Base-by-base conservation (phyloP, 2,329 filamentous ascomycete genomes). In the Metarhizium anisopliae region DNA sequence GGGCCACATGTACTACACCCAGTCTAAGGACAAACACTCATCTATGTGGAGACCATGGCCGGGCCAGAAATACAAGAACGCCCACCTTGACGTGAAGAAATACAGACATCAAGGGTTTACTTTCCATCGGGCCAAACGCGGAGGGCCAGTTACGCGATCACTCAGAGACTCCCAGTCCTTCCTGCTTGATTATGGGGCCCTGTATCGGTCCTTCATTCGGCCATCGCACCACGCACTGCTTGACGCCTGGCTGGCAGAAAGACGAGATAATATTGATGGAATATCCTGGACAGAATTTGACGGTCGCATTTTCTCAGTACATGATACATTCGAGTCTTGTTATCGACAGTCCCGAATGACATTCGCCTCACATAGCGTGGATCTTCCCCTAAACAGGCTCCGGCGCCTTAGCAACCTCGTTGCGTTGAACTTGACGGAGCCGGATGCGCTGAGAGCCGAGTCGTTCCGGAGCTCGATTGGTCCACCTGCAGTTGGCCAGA, bases 251-350 rank as follows among this genome's bases (percentile, higher is more conserved):
- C 49, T 59, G 2, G 14, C 35, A 13, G 32, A 59, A 25, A 51
- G 52, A 36, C 47, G 42, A 16, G 36, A 56, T 13, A 58, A 58
- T 13, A 55, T 58, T n/a, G 10, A 42, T 4, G 36, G 32, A 14
- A 55, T 58, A 36, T 47, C 20, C 13, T 59, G 35, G 56, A 55
- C 47, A 7, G 56, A 59, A 25, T 53, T 55, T 50, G 18, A 56
- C 16, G 35, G 54, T 16, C 20, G 54, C 25, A 56, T 59, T 32
- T 20, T 58, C 14, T 45, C 50, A 2, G 25, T 58, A 20, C 16
- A 51, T 14, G 55, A 55, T 29, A 16, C 43, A 11, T 29, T 40
- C n/a, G 25, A 53, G 40, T 16, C 13, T 3, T 57, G 36, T n/a
- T 42, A 51, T 47, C 10, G 18, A 16, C 29, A 20, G 11, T 50